phyloP scores from a whole-genome alignment of 306 rosid species.

The Macrotyloma uniflorum region DNA sequence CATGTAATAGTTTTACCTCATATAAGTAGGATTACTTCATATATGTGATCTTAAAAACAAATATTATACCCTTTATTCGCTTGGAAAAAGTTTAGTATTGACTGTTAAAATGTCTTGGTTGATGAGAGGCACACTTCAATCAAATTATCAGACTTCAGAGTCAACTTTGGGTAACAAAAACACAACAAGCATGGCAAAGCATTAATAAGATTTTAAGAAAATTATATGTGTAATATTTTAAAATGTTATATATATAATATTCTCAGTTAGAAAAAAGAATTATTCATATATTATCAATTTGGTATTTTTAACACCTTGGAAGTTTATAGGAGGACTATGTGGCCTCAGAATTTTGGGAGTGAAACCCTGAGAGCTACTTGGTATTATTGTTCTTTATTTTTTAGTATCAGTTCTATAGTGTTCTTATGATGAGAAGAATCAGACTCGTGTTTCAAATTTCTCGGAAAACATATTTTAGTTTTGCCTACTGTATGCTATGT shows the following conservation, averaged over 20 bases:
- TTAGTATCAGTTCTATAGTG: background rate
- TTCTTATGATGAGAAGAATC: constrained; percentile 29
- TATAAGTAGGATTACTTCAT: too few species aligned
- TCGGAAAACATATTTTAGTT: background rate
- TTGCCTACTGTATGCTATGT: background rate
- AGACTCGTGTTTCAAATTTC: constrained; percentile 37
- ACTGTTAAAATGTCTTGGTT: background rate
- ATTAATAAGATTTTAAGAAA: background rate
- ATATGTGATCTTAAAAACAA: too few species aligned
- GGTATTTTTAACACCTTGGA: background rate
- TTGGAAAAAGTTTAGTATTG: background rate
- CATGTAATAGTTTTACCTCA: too few species aligned
- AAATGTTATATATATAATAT: background rate
- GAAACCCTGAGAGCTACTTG: constrained; percentile 14
- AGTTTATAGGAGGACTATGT: background rate
- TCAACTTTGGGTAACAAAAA: background rate
- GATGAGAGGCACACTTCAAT: background rate
- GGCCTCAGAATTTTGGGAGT: constrained; percentile 27
- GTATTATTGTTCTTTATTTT: background rate
- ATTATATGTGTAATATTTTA: background rate
- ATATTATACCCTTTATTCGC: too few species aligned
- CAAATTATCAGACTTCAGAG: background rate
- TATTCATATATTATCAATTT: background rate
- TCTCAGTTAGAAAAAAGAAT: background rate
- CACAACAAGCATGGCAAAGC: background rate